Evolutionary conservation across 164 flowering plant species (phyloP), one percentile per base, ranked within the genome.

Genomic region (Pachysandra terminalis): DNA sequence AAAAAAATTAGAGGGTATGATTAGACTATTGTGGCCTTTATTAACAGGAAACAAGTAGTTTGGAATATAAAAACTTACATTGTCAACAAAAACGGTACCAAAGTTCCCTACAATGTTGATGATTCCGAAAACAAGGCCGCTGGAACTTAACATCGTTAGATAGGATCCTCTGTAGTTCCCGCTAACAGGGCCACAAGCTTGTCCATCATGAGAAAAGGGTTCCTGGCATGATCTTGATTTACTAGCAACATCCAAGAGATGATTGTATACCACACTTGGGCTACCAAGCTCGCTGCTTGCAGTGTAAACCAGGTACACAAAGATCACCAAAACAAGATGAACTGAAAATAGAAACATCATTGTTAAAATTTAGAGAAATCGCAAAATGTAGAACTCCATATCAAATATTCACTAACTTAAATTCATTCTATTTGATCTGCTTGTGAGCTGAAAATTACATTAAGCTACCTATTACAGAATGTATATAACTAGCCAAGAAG

Each of bases 31-130:
- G n/a, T n/a, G n/a, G n/a, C n/a, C n/a, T n/a, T n/a, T n/a, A n/a
- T n/a, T n/a, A n/a, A n/a, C n/a, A n/a, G n/a, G n/a, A n/a, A n/a
- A n/a, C n/a, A n/a, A n/a, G n/a, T n/a, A n/a, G n/a, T n/a, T n/a
- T n/a, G n/a, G n/a, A n/a, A n/a, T n/a, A n/a, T n/a, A n/a, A n/a
- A n/a, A 71, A 70, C 89, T 79, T 79, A 90, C 97, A 75, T 91
- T 94, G 73, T 94, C 98, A 41, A 94, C 98, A 72, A 94, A 94
- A 70, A 94, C 97, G 41, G 98, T 94, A 24, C 98, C 98, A 59
- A 91, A 94, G 76, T 91, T 94, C 53, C 98, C 98, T 54, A 90
- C 87, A 40, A 94, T 91, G 82, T 91, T 94, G 78, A 91, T 91
- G 26, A 91, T 84, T 62, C 97, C 97, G 59, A 91, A 94, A 66